phyloP scores from a whole-genome alignment of 1,139 yeast genomes.

The Candida sanyaensis region DNA sequence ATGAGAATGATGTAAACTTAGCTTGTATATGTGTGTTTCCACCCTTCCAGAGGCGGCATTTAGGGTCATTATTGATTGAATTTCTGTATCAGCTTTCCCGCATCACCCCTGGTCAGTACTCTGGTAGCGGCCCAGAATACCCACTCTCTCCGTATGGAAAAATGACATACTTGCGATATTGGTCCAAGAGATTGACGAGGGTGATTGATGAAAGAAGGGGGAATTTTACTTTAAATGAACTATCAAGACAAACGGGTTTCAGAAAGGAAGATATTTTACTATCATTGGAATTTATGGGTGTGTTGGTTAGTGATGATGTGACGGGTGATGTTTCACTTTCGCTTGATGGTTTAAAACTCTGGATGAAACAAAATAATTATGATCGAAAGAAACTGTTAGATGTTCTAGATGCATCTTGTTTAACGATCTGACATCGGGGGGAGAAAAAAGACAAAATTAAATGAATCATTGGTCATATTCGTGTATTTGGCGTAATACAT shows the following conservation, averaged over 20 bases:
- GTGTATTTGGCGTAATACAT: too few relatives aligned
- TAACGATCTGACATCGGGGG: slow-evolving; percentile 16
- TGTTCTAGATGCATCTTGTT: slow-evolving; percentile 29
- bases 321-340: slow-evolving; percentile 17
- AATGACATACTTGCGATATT: slow-evolving; percentile 69
- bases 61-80: slow-evolving; percentile 81
- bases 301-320: slow-evolving; percentile 30
- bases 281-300: slow-evolving; percentile 63
- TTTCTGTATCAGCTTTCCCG: slow-evolving; percentile 77
- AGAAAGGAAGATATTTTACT: slow-evolving; percentile 66
- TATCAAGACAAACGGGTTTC: slow-evolving; percentile 67
- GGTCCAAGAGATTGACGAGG: slow-evolving; percentile 55
- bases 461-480: too few relatives aligned
- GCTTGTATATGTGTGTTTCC: slow-evolving; percentile 93
- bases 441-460: slow-evolving; percentile 4
- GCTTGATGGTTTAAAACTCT: slow-evolving; percentile 25
- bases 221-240: slow-evolving; percentile 48
- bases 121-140: slow-evolving; percentile 90
- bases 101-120: slow-evolving; percentile 45
- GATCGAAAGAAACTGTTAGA: slow-evolving; percentile 24
- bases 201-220: slow-evolving; percentile 15
- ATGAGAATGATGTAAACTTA: slow-evolving; percentile 76
- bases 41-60: slow-evolving; percentile 77
- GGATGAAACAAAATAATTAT: slow-evolving; percentile 30
- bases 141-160: slow-evolving; percentile 86